phyloP scores from a whole-genome alignment of 148 eudicot genomes.

The Nyssa sinensis region DNA sequence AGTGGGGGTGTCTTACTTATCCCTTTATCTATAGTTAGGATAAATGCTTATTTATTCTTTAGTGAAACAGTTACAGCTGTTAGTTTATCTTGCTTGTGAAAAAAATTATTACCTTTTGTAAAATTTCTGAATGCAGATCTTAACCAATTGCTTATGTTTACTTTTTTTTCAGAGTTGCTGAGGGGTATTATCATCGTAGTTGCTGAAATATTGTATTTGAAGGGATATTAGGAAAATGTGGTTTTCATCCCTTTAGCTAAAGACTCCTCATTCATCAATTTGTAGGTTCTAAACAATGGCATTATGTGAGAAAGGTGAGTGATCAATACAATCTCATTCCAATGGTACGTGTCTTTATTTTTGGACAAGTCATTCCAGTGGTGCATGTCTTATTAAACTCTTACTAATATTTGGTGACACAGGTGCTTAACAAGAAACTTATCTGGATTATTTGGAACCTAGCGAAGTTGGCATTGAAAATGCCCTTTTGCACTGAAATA shows the following conservation, averaged over 20 bases:
- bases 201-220: neutral
- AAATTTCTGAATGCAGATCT: neutral
- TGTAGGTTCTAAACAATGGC: constrained; percentile 1
- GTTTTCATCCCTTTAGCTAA: neutral
- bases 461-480: neutral
- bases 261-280: neutral
- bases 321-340: neutral
- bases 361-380: neutral
- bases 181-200: neutral
- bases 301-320: neutral
- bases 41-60: neutral
- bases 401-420: neutral
- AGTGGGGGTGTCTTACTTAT: too few relatives aligned
- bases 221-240: neutral
- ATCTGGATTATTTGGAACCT: neutral
- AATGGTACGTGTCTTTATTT: neutral
- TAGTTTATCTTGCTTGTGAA: neutral
- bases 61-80: neutral
- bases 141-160: neutral
- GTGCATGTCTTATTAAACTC: neutral
- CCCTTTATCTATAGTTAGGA: too few relatives aligned
- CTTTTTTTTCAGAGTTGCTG: neutral
- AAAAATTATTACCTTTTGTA: neutral
- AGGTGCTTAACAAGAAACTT: neutral
- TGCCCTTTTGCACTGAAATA: too few relatives aligned